Percentiles rank a stretch among this genome's conserved stretches.
Evolutionary conservation across 305 asterid species (phyloP).

Genomic region (Fraxinus albicans): DNA sequence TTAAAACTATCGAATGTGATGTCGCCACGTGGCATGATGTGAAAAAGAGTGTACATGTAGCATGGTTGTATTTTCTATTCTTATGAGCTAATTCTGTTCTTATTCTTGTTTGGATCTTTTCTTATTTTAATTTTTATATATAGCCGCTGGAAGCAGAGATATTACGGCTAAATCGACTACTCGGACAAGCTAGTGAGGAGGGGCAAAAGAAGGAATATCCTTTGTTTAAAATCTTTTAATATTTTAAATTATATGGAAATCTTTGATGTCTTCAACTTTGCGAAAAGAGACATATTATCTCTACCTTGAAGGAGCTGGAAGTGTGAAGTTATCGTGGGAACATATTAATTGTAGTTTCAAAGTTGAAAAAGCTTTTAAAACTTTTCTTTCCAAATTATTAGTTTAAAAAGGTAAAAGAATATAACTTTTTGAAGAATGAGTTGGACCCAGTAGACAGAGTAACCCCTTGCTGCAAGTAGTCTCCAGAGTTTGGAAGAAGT

Average conservation of each 20-base stretch:
- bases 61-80: neutral
- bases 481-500: neutral
- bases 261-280: slow-evolving; percentile 11
- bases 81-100: slow-evolving; percentile 9
- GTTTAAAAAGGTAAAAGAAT: neutral
- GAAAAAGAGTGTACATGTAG: neutral
- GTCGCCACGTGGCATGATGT: neutral
- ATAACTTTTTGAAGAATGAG: neutral
- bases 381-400: neutral
- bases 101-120: slow-evolving; percentile 32
- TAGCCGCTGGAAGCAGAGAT: slow-evolving; percentile 79
- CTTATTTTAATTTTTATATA: slow-evolving; percentile 20
- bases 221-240: slow-evolving; percentile 30
- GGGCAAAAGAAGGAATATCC: slow-evolving; percentile 95
- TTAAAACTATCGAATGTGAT: neutral
- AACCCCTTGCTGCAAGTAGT: neutral
- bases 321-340: neutral
- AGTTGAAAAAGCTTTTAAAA: slow-evolving; percentile 3
- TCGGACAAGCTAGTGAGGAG: slow-evolving; percentile 82
- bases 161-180: slow-evolving; percentile 67
- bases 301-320: slow-evolving; percentile 15
- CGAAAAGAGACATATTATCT: neutral
- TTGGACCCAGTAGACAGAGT: neutral
- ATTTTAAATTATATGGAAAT: neutral
- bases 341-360: neutral